Evolutionary conservation across 805 yeast species (phyloP).

Genomic region (Saturnispora saitoi): DNA sequence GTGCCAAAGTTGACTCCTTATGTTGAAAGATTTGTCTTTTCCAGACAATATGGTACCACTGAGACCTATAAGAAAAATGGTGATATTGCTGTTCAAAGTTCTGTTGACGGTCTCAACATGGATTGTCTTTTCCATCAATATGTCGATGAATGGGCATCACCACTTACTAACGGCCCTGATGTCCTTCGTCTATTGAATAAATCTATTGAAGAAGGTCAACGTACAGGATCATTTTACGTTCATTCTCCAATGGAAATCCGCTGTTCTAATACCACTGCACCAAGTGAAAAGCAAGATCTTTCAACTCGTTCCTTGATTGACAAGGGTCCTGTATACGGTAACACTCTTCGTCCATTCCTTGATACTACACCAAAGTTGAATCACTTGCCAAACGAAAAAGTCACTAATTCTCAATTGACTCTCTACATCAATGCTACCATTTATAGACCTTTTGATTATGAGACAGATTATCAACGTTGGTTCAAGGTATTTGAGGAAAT

Average conservation of each 20-base stretch:
- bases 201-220: slow-evolving; percentile 53
- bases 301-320: slow-evolving; percentile 41
- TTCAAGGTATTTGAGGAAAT: slow-evolving; percentile 74
- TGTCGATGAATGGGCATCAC: slow-evolving; percentile 97
- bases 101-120: slow-evolving; percentile 87
- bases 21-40: slow-evolving; percentile 78
- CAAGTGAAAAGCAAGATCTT: slow-evolving; percentile 38
- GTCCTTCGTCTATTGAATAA: slow-evolving; percentile 55
- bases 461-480: slow-evolving; percentile 74
- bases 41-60: slow-evolving; percentile 71
- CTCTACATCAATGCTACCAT: slow-evolving; percentile 88
- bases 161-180: slow-evolving; percentile 68
- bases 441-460: slow-evolving; percentile 83
- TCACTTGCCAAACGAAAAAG: slow-evolving; percentile 44
- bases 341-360: slow-evolving; percentile 67
- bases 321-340: slow-evolving; percentile 80
- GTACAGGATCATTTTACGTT: slow-evolving; percentile 59
- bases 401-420: slow-evolving; percentile 70
- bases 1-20: slow-evolving; percentile 72
- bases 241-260: slow-evolving; percentile 96
- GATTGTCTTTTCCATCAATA: slow-evolving; percentile 91
- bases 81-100: slow-evolving; percentile 61
- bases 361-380: slow-evolving; percentile 70
- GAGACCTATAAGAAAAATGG: slow-evolving; percentile 49
- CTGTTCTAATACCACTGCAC: slow-evolving; percentile 73